Conservation (phyloP, 2,329 filamentous ascomycete species). For the Fusarium poae region DNA sequence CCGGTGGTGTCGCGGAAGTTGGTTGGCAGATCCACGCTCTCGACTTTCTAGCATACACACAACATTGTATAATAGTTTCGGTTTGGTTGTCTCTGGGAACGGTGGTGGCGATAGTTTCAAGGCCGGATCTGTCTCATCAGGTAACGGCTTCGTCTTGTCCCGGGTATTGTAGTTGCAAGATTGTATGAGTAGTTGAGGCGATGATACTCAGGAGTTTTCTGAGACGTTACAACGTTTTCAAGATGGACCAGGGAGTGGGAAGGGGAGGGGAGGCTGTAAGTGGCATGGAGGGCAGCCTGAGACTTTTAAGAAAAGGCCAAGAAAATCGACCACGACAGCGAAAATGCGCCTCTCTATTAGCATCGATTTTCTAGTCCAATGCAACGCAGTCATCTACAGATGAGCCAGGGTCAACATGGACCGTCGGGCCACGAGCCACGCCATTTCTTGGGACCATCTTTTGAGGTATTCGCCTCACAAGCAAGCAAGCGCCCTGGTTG, state of each 20-base stretch:
- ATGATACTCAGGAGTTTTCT: slow-evolving; percentile 41
- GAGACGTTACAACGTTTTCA: slow-evolving; percentile 41
- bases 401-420: slow-evolving; percentile 30
- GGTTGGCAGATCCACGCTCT: slow-evolving; percentile 51
- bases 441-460: slow-evolving; percentile 33
- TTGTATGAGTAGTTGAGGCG: slow-evolving; percentile 27
- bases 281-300: slow-evolving; percentile 30
- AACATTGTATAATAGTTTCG: slow-evolving; percentile 54
- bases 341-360: slow-evolving; percentile 31
- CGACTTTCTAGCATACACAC: slow-evolving; percentile 62
- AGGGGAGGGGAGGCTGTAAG: slow-evolving; percentile 33
- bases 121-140: slow-evolving; percentile 46
- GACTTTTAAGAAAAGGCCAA: slow-evolving; percentile 45
- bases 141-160: slow-evolving; percentile 32
- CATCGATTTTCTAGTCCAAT: slow-evolving; percentile 32
- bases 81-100: slow-evolving; percentile 9
- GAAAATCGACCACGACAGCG: slow-evolving; percentile 29
- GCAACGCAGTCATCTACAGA: slow-evolving; percentile 34
- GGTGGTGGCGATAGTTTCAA: slow-evolving; percentile 25
- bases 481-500: slow-evolving; percentile 32
- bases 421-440: slow-evolving; percentile 42
- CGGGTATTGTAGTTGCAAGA: slow-evolving; percentile 41
- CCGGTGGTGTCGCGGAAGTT: slow-evolving; percentile 51
- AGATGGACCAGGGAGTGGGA: slow-evolving; percentile 30
- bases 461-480: slow-evolving; percentile 28